Evolutionary conservation across 2,329 filamentous ascomycete genomes (phyloP), one percentile per base, ranked within the genome.

Genomic region (Mycocentrospora acerina): DNA sequence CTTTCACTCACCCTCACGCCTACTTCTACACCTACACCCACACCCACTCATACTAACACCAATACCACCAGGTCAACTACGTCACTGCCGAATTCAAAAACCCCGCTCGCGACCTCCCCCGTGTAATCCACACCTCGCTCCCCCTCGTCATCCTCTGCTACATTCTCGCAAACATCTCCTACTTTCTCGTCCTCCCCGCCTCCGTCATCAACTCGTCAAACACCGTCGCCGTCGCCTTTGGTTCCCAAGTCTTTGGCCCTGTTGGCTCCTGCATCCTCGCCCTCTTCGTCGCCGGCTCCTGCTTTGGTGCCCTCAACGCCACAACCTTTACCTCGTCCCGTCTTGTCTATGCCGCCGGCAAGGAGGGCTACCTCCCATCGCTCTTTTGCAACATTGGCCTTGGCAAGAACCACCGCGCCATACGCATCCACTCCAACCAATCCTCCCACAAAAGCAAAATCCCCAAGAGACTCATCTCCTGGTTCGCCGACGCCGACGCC

Each of bases 41-140:
- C 32, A 4, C 17, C 38, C 42, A 34, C n/a, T n/a, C n/a, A n/a
- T n/a, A 56, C 54, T 46, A 42, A 65, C 48, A 29, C 11, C 11
- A n/a, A 7, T 22, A 11, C 6, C 11, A 14, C 8, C 48, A 93
- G 88, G 95, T 91, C 47, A 98, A 96, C 70, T 98, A 96, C 60
- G 93, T 98, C 6, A 90, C 94, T 1, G 93, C 90, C 56, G 93
- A 98, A 69, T 97, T 98, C 73, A 86, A 90, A 58, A 90, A 96
- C 60, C 89, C 93, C 1, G 80, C 80, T 32, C 83, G 90, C 48
- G 93, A 98, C 65, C 82, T 98, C 8, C 93, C 93, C 1, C 83
- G 89, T 15, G 90, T 96, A 17, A 95, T 98, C 40, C 93, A 98
- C 70, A 95, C 91, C 1, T 90, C 91, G 11, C 93, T 98, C 80